Conservation (phyloP, 2,329 filamentous ascomycete genomes). For the Passalora sequoiae region DNA sequence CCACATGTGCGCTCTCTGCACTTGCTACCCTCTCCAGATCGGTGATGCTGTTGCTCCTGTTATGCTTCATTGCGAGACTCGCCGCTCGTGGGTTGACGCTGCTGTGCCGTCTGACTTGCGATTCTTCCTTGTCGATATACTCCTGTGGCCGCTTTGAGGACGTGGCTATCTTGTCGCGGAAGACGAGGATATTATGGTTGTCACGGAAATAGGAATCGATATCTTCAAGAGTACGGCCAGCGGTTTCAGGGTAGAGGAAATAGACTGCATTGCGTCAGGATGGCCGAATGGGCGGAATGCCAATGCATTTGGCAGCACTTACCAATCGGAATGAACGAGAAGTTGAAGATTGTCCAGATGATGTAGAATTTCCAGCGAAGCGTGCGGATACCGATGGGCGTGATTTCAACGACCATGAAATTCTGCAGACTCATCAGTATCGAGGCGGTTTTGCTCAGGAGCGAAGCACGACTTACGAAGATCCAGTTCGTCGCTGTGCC, state of each 20-base stretch:
- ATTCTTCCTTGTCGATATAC: conserved; percentile 46
- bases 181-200: conserved; percentile 39
- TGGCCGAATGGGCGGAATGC: conserved; percentile 3
- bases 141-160: conserved; percentile 43
- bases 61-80: conserved; percentile 18
- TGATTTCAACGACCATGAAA: conserved; percentile 39
- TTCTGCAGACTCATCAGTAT: conserved; percentile 15
- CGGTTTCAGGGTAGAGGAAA: conserved; percentile 32
- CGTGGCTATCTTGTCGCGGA: conserved; percentile 46
- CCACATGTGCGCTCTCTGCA: not conserved
- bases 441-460: not conserved
- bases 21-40: conserved; percentile 4
- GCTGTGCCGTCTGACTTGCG: conserved; percentile 33
- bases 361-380: conserved; percentile 36
- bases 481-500: conserved; percentile 50
- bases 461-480: not conserved
- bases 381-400: conserved; percentile 27
- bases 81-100: conserved; percentile 33
- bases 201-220: conserved; percentile 30
- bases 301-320: no score
- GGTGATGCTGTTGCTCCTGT: conserved; percentile 7
- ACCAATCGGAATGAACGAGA: conserved; percentile 44
- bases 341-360: conserved; percentile 50
- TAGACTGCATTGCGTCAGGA: conserved; percentile 2
- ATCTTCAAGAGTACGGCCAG: conserved; percentile 31